A percentile compares a stretch with the other conserved stretches of the same genome.
Evolutionary conservation across 1,284 basidiomycete species (phyloP).

Genomic region (Cryptococcus neoformans): DNA sequence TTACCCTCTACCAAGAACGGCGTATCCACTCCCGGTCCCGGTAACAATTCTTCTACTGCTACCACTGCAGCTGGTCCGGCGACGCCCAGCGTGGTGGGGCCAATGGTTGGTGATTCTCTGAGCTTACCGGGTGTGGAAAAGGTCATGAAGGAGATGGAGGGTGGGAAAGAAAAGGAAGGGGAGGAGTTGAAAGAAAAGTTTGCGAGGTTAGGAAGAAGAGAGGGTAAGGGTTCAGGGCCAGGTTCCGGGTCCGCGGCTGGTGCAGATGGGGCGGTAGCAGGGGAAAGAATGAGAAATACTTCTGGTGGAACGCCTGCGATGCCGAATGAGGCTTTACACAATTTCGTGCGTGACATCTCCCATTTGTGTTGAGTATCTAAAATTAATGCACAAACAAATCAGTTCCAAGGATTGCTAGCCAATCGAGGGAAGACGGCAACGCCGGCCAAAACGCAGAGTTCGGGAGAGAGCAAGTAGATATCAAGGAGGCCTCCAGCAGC

Average conservation of each 20-base stretch:
- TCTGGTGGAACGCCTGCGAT: slow-evolving; percentile 11
- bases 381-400: slow-evolving; percentile 45
- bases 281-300: too few species aligned
- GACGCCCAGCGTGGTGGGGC: slow-evolving; percentile 74
- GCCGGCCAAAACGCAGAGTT: neutral
- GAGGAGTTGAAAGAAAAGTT: slow-evolving; percentile 43
- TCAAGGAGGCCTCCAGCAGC: too few species aligned
- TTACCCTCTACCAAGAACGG: slow-evolving; percentile 55
- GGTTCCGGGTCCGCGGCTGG: slow-evolving; percentile 17
- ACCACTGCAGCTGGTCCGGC: neutral
- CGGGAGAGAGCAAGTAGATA: too few species aligned
- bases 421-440: slow-evolving; percentile 13
- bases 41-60: neutral
- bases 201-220: slow-evolving; percentile 30
- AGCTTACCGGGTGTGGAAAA: slow-evolving; percentile 79
- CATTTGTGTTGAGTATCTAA: slow-evolving; percentile 16
- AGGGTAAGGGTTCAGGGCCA: neutral
- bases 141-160: slow-evolving; percentile 80
- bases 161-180: slow-evolving; percentile 29
- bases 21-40: neutral
- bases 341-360: slow-evolving; percentile 38
- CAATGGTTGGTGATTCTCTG: slow-evolving; percentile 75
- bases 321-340: slow-evolving; percentile 47
- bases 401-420: slow-evolving; percentile 22
- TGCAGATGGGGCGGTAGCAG: slow-evolving; percentile 2